Conservation (phyloP, 495 filamentous ascomycete species). For the Xylaria acuta region DNA sequence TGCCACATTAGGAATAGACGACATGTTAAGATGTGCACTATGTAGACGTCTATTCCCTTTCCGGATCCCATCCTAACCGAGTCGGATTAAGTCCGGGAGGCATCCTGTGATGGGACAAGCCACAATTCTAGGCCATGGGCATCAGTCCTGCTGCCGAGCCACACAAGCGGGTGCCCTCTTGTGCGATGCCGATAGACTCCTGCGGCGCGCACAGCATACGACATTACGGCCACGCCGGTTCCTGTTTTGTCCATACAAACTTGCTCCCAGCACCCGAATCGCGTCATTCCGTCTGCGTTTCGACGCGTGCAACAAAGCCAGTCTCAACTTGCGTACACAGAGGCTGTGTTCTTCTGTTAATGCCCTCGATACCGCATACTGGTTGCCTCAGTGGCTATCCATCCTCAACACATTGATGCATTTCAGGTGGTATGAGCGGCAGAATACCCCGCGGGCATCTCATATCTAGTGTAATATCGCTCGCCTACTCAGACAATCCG, state of each 20-base stretch:
- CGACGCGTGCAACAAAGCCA: background rate
- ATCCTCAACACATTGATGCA: background rate
- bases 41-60: background rate
- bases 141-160: constrained; percentile 6
- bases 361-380: background rate
- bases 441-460: background rate
- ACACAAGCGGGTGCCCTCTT: constrained; percentile 5
- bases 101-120: constrained; percentile 13
- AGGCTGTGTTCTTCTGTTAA: background rate
- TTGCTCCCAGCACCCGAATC: background rate
- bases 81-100: constrained; percentile 22
- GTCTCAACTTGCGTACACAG: background rate
- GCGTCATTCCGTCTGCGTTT: background rate
- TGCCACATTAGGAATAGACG: background rate
- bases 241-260: background rate
- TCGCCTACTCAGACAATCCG: background rate
- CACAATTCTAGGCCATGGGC: constrained; percentile 15
- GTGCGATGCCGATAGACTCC: background rate
- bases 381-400: background rate
- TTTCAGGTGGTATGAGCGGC: background rate
- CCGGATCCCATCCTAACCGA: background rate
- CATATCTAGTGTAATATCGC: too few relatives aligned
- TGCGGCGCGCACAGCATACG: background rate
- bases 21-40: background rate
- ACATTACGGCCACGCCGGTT: constrained; percentile 20